Percentiles rank a stretch among this genome's conserved stretches.
Evolutionary conservation across 2,329 filamentous ascomycete species (phyloP).

Genomic region (Xylaria digitata): DNA sequence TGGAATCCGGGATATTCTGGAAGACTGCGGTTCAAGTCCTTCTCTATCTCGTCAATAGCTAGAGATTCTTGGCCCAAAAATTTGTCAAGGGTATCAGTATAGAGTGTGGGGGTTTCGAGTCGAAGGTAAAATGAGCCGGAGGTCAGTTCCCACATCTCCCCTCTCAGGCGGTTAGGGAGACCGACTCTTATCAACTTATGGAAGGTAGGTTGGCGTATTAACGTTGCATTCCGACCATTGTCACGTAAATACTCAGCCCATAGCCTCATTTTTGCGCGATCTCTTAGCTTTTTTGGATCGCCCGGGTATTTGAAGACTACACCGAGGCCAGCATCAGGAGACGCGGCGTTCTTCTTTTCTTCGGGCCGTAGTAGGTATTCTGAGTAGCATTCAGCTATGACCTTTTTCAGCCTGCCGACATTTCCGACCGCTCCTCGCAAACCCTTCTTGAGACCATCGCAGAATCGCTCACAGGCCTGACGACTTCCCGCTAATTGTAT

Average conservation of each 20-base stretch:
- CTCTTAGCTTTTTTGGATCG: conserved; percentile 91
- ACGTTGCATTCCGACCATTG: conserved; percentile 90
- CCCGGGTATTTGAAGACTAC: conserved; percentile 95
- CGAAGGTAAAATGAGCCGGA: conserved; percentile 91
- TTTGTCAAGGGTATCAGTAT: conserved; percentile 84
- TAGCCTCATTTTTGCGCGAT: conserved; percentile 95
- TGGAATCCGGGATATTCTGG: conserved; percentile 98
- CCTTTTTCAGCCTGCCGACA: conserved; percentile 83
- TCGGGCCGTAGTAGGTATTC: conserved; percentile 79
- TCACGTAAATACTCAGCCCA: conserved; percentile 98
- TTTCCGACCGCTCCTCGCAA: conserved; percentile 88
- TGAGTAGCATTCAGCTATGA: conserved; percentile 89
- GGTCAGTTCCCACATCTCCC: conserved; percentile 95
- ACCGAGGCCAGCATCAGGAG: conserved; percentile 93
- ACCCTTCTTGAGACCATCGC: conserved; percentile 92
- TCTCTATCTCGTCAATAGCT: conserved; percentile 98
- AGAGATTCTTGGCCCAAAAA: conserved; percentile 88
- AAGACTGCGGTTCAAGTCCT: conserved; percentile 94
- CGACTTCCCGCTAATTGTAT: conserved; percentile 90
- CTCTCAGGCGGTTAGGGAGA: conserved; percentile 89
- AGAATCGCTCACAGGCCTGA: conserved; percentile 92
- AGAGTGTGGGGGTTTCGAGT: conserved; percentile 85
- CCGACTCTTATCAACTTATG: conserved; percentile 97
- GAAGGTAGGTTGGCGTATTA: conserved; percentile 95
- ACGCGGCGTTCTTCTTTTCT: conserved; percentile 69